Percentiles rank a stretch among this genome's conserved stretches.
phyloP scores from a whole-genome alignment of 768 basidiomycete species.

The Calocybe indica region DNA sequence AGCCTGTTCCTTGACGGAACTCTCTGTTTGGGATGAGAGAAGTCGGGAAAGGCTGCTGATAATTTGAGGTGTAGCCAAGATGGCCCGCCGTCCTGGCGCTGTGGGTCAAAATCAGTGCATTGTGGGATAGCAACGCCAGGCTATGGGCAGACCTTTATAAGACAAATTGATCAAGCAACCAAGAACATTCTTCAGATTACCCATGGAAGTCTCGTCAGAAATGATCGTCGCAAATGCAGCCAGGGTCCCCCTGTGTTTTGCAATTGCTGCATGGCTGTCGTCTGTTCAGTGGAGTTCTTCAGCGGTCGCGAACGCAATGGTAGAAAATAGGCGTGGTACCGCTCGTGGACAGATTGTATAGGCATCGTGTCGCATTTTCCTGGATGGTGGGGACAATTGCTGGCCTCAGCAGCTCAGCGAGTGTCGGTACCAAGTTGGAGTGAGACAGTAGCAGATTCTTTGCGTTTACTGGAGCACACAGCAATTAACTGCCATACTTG shows the following conservation, averaged over 20 bases:
- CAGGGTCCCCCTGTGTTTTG: conserved; percentile 1
- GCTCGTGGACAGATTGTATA: conserved; percentile 14
- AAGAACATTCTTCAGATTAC: conserved; percentile 9
- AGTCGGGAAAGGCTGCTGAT: conserved; percentile 5
- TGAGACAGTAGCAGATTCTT: conserved; percentile 2
- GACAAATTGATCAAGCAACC: conserved; percentile 13
- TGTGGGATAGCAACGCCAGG: neutral
- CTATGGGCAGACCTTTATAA: conserved; percentile 8
- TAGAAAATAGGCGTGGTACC: neutral
- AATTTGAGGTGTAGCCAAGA: conserved; percentile 4
- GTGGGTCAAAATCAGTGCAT: neutral
- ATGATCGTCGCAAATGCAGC: conserved; percentile 7
- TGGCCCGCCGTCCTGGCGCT: conserved; percentile 10
- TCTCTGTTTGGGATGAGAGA: conserved; percentile 4
- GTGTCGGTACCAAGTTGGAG: conserved; percentile 3
- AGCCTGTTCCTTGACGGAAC: conserved; percentile 10
- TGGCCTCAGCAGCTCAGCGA: conserved; percentile 1
- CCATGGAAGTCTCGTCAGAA: neutral
- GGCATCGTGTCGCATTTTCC: conserved; percentile 10
- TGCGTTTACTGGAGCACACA: conserved; percentile 3
- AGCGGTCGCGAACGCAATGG: neutral
- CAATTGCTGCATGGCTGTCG: conserved; percentile 5
- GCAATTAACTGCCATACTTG: too few species aligned
- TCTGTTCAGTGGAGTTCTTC: neutral
- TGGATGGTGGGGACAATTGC: conserved; percentile 3